Evolutionary conservation across 257 asterid species (phyloP).

Genomic region (Prunella vulgaris): DNA sequence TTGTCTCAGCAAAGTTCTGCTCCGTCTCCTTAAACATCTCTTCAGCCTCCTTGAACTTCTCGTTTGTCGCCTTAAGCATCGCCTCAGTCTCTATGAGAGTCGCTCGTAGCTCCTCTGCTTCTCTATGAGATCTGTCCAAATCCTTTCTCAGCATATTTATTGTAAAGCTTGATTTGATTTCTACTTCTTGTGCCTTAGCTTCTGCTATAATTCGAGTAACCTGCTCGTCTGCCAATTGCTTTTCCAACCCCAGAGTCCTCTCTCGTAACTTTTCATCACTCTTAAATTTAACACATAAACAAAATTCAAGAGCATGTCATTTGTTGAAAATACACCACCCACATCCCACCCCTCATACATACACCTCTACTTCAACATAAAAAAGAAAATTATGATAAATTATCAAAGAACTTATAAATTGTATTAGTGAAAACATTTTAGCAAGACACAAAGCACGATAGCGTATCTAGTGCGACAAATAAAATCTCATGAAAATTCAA

Average conservation of each 20-base stretch:
- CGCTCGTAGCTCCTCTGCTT: slow-evolving; percentile 45
- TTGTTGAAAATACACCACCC: no score
- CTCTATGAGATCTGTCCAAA: slow-evolving; percentile 51
- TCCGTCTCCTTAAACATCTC: not conserved
- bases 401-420: no score
- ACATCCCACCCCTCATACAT: no score
- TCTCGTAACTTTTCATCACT: slow-evolving; percentile 35
- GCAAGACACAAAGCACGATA: no score
- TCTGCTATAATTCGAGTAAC: slow-evolving; percentile 47
- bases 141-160: slow-evolving; percentile 44
- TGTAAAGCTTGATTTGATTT: slow-evolving; percentile 38
- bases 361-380: no score
- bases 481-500: not conserved
- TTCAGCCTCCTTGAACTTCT: not conserved
- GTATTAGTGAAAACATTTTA: no score
- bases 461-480: no score
- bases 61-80: not conserved
- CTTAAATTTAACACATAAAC: slow-evolving; percentile 15
- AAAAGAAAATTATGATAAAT: no score
- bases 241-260: slow-evolving; percentile 33
- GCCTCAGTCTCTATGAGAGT: not conserved
- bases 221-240: slow-evolving; percentile 39
- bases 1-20: not conserved
- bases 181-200: slow-evolving; percentile 35
- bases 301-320: no score